Base-by-base conservation (phyloP, 768 basidiomycete species). In the Pisolithus orientalis region DNA sequence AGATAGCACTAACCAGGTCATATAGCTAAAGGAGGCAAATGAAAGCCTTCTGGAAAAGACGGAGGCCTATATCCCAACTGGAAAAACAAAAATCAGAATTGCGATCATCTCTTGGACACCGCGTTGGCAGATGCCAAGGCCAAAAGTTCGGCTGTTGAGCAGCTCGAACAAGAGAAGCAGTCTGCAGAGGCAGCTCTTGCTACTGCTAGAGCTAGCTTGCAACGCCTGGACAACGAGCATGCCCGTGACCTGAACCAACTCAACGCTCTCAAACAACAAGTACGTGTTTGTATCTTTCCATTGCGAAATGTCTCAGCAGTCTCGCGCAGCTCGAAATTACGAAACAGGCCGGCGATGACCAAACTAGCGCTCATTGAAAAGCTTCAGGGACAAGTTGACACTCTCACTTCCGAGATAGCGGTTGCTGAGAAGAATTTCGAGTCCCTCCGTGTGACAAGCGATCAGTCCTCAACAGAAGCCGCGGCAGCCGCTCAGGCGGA, bases 1-100 rank as follows among this genome's bases (percentile, higher is more conserved):
- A 39, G n/a, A 45, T 42, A 25, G 49, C 49, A 47, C 55, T 37
- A 45, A 39, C 9, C 4, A 21, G 28, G 6, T 13, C 16, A 3
- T 39, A 34, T 58, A 91, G 88, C 73, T 90, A n/a, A 75, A 75
- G 50, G 79, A 82, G 52, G 76, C 80, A 1, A 77, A 65, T 10
- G 74, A 76, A n/a, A 72, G 73, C 13, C 67, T 90, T 37, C 70
- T 74, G 25, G 63, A 72, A 13, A 88, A 85, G 70, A 71, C 72
- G 2, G 71, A 74, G 31, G 66, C 70, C 24, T n/a, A 73, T 85
- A 25, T 61, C 70, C 17, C 70, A 72, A 27, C 75, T 91, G 10
- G 80, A 88, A 65, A 65, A 59, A 45, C 76, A 81, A 57, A 57
- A 85, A 34, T 68, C 68, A 25, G 68, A 70, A 25, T 71, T 86